phyloP scores from a whole-genome alignment of 371 early-diverging fungal species.

The Mortierella sp. region DNA sequence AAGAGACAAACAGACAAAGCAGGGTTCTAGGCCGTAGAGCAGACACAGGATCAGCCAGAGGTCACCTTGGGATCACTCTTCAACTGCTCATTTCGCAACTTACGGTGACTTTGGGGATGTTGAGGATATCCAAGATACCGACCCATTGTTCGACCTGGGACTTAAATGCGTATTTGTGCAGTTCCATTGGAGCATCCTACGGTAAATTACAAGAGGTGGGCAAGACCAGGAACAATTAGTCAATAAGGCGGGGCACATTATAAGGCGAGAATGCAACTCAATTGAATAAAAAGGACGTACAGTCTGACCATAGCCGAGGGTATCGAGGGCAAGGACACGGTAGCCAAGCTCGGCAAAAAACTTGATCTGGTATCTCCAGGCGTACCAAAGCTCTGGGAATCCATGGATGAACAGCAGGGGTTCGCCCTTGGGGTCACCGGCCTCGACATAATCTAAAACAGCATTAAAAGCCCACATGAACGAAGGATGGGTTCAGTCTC shows the following conservation, averaged over 20 bases:
- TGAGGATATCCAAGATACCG: conserved; percentile 72
- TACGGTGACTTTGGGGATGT: conserved; percentile 73
- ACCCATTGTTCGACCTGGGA: conserved; percentile 68
- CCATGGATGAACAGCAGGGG: conserved; percentile 78
- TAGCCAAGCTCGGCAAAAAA: conserved; percentile 75
- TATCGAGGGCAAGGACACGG: conserved; percentile 79
- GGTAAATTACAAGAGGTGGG: neutral
- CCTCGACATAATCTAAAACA: conserved; percentile 77
- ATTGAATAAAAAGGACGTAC: conserved; percentile 50
- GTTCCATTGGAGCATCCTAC: conserved; percentile 65
- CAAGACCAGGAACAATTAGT: neutral
- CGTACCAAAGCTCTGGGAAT: conserved; percentile 80
- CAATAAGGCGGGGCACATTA: no score
- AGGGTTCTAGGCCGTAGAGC: no score
- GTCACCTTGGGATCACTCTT: no score
- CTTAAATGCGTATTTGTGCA: conserved; percentile 67
- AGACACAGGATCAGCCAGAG: no score
- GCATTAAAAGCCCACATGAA: neutral
- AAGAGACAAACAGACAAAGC: no score
- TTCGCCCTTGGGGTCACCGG: conserved; percentile 65
- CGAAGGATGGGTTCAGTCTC: neutral
- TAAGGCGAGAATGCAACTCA: no score
- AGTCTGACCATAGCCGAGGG: conserved; percentile 81
- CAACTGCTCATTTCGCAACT: neutral
- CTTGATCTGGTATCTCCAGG: conserved; percentile 85